Evolutionary conservation across 805 yeast genomes (phyloP), one percentile per base, ranked within the genome.

Genomic region (Starmerella ratchasimensis): DNA sequence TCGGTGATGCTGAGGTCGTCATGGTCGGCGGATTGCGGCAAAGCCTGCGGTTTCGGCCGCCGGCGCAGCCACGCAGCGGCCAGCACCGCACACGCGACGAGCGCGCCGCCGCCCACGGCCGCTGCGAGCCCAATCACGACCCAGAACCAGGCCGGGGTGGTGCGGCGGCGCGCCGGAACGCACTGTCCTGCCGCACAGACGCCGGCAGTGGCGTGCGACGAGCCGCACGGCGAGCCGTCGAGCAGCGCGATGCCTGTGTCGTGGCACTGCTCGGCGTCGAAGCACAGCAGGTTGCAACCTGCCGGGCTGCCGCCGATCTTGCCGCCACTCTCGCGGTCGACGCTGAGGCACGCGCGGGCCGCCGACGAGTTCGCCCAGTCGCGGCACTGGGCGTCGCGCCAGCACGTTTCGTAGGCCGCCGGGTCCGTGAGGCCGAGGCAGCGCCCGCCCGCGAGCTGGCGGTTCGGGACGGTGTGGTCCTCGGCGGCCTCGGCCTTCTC

Each of bases 341-440:
- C n/a, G n/a, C n/a, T n/a, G n/a, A n/a, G n/a, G n/a, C n/a, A n/a
- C n/a, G n/a, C n/a, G 15, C 20, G 17, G 1, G 37, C 13, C n/a
- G 25, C 23, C 6, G 20, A 24, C 6, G 24, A 13, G 20, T 36
- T 34, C 14, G 32, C 26, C n/a, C 16, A 19, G 20, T 31, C 33
- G 22, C 17, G 14, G 38, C 45, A 42, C 17, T 42, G 45, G 10
- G 13, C 3, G 27, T 35, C 28, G 7, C 37, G 37, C 34, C 33
- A 33, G 27, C 43, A 35, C 26, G 11, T 5, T 9, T 27, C 26
- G 9, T 15, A 25, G 18, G 15, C 16, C 17, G 7, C 36, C 16
- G 41, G 27, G 17, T 34, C 28, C 7, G 7, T 9, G 14, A 27
- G 24, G 9, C 18, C n/a, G 23, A 31, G 31, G 34, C 43, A 39